Evolutionary conservation across 2,329 filamentous ascomycete genomes (phyloP).

Genomic region (Didymella lethalis): DNA sequence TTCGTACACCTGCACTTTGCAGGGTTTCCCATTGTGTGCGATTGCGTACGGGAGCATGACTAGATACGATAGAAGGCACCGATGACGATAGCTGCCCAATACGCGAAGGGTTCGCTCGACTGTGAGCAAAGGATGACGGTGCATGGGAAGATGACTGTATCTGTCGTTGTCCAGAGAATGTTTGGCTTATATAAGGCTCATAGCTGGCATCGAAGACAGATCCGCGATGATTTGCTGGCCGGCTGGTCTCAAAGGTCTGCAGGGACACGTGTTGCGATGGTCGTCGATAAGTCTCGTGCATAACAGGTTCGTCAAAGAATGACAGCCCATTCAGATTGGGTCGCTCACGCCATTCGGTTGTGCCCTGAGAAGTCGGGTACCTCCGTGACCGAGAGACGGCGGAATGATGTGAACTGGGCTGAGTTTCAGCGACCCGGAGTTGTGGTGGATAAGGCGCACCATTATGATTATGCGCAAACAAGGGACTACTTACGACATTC

Average conservation of each 20-base stretch:
- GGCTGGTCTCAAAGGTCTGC: constrained; percentile 21
- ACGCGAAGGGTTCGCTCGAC: constrained; percentile 17
- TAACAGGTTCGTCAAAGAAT: constrained; percentile 41
- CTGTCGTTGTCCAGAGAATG: constrained; percentile 12
- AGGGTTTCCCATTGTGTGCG: constrained; percentile 28
- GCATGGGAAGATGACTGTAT: constrained; percentile 11
- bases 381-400: constrained; percentile 38
- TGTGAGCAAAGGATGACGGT: constrained; percentile 15
- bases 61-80: constrained; percentile 28
- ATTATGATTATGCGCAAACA: constrained; percentile 43
- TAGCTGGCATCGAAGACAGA: constrained; percentile 21
- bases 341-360: constrained; percentile 32
- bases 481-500: constrained; percentile 54
- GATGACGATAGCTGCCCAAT: constrained; percentile 26
- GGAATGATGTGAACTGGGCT: constrained; percentile 41
- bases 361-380: constrained; percentile 13
- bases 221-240: constrained; percentile 18
- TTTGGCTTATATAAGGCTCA: constrained; percentile 10
- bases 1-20: constrained; percentile 35
- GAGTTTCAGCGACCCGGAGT: constrained; percentile 36
- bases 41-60: constrained; percentile 22
- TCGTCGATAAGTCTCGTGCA: constrained; percentile 6
- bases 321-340: constrained; percentile 47
- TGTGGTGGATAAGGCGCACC: constrained; percentile 23
- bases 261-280: constrained; percentile 5